phyloP scores from a whole-genome alignment of 2,329 filamentous ascomycete species.

The Emmonsiellopsis sp. region DNA sequence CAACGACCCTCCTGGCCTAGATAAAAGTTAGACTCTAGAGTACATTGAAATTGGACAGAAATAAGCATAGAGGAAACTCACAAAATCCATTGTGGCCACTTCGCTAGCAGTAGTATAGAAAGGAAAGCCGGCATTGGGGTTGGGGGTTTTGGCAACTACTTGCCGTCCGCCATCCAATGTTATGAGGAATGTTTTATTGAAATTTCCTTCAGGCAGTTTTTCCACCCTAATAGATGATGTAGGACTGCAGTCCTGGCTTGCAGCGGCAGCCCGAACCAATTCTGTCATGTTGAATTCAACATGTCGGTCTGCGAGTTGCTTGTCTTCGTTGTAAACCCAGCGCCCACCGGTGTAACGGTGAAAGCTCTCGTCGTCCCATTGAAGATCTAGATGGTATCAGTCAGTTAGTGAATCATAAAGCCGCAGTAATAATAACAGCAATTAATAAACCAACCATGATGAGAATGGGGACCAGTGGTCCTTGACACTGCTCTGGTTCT shows the following conservation, averaged over 20 bases:
- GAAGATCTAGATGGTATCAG: neutral
- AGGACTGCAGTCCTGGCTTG: neutral
- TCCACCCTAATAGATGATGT: neutral
- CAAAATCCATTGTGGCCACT: conserved; percentile 8
- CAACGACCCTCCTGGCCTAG: neutral
- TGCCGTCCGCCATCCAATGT: conserved; percentile 7
- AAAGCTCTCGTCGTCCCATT: conserved; percentile 8
- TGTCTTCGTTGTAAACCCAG: conserved; percentile 3
- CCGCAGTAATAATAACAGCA: no score
- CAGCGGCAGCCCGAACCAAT: neutral
- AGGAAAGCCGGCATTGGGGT: conserved; percentile 10
- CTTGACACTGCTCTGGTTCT: no score
- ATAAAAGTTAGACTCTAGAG: neutral
- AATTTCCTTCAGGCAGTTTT: conserved; percentile 8
- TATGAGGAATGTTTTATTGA: conserved; percentile 8
- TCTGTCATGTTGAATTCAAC: conserved; percentile 3
- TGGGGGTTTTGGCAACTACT: conserved; percentile 10
- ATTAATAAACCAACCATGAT: no score
- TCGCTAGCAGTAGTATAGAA: conserved; percentile 9
- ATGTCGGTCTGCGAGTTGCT: conserved; percentile 3
- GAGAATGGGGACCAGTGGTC: no score
- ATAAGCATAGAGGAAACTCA: neutral
- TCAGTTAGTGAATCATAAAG: neutral
- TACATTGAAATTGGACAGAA: neutral
- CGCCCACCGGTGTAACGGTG: conserved; percentile 1